Base-by-base conservation (phyloP, 2,329 filamentous ascomycete species). In the Cytospora leucostoma region DNA sequence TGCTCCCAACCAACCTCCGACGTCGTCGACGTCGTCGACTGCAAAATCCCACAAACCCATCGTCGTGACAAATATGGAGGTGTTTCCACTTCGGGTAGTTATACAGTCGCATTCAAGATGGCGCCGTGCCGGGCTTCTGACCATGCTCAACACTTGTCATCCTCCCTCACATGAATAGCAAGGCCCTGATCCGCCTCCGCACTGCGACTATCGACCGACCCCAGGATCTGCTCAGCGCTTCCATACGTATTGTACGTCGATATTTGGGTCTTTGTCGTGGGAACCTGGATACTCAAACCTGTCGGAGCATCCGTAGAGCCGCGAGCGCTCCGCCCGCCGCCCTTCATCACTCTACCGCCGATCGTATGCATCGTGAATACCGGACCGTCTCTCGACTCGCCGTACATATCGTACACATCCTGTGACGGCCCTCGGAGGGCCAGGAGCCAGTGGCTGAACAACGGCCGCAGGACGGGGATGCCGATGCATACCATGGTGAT, bases 401-500 rank as follows among this genome's bases (percentile, higher is more conserved):
- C 15, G 4, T 58, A 19, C 19, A n/a, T 37, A 17, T 50, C 2
- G 44, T 58, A 58, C 40, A 17, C 37, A n/a, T 47, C 56, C 8
- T 32, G 50, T 7, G n/a, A 33, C 11, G n/a, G 27, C 2, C 40
- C 47, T 27, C 32, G 21, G n/a, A 50, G 49, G n/a, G 7, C 35
- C 32, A 35, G 40, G 44, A 61, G n/a, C 35, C 52, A 49, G 19
- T 60, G 58, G 52, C 64, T 66, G 52, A 64, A 76, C 0, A 76
- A 65, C 0, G 75, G 75, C 0, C 74, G 71, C 19, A 74, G 73
- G n/a, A 77, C 71, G 5, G 75, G 73, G 3, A 77, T 72, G 7
- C 72, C 71, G 11, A 72, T 73, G 68, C 74, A 76, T 27, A 76
- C 69, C 68, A 77, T 72, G 1, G 74, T 76, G 2, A 73, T 70